Percentiles rank a stretch among this genome's conserved stretches.
These are phyloP conservation scores for Chalciporus sphaerocephalus DNA, from an alignment of 768 basidiomycete genomes.

Conservation along the genomic window DNA sequence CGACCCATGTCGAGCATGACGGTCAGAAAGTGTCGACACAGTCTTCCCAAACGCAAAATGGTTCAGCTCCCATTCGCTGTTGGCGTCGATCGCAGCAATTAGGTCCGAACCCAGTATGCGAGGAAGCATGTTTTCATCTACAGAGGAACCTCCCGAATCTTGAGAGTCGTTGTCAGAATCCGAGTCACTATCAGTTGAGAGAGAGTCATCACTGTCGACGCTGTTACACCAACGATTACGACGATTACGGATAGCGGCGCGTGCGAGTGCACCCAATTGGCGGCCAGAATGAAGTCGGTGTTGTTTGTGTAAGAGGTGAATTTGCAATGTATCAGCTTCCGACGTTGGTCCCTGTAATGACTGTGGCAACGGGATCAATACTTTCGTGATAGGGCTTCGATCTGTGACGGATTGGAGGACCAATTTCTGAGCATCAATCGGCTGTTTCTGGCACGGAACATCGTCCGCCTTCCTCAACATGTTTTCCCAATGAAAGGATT, in stretches of 20 bases:
- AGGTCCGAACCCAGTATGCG: conserved; percentile 26
- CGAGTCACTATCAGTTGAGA: conserved; percentile 14
- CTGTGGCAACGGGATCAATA: not conserved
- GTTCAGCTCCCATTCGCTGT: conserved; percentile 23
- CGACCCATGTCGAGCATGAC: too few species aligned
- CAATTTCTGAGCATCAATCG: not conserved
- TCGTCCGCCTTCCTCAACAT: not conserved
- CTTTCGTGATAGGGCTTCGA: not conserved
- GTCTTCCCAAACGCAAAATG: conserved; percentile 1
- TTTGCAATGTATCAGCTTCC: not conserved
- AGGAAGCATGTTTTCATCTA: conserved; percentile 19
- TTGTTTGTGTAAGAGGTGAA: not conserved
- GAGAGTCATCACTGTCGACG: conserved; percentile 3
- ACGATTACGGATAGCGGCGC: conserved; percentile 21
- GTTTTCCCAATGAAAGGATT: not conserved
- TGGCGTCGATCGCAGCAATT: conserved; percentile 25
- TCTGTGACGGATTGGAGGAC: not conserved
- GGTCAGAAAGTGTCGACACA: not conserved
- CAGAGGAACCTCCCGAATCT: conserved; percentile 19
- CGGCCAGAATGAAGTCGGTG: not conserved
- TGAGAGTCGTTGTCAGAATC: conserved; percentile 18
- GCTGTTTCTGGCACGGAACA: not conserved
- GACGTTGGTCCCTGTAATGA: not conserved
- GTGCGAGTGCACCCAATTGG: conserved; percentile 16
- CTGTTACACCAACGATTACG: conserved; percentile 13